Base-by-base conservation (phyloP, 2,329 filamentous ascomycete genomes). In the Pyrenochaeta sp. region DNA sequence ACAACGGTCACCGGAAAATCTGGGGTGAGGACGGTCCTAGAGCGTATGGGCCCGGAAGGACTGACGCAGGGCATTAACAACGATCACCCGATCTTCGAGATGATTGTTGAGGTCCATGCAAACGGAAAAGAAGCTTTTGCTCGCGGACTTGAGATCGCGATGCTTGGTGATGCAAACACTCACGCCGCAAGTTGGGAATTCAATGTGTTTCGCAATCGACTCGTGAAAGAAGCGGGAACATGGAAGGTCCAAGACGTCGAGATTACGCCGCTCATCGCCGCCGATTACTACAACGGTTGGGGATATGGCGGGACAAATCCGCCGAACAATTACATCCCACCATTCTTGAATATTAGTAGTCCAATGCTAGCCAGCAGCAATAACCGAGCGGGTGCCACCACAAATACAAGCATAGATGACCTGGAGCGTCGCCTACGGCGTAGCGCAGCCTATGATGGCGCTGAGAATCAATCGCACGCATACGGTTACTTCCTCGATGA, bases 201-300 rank as follows among this genome's bases (percentile, higher is more conserved):
- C 54, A 71, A 68, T 47, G 56, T 72, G 13, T 69, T 71, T 47
- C 53, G 66, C 1, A 67, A 69, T 45, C 48, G 64, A 2, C 61
- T 66, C 15, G 52, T 65, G 2, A 69, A 71, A 48, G 66, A 71
- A 9, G 30, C 46, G 43, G 62, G 62, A 0, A 15, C 61, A 3
- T 71, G 69, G 67, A 66, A 65, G 32, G 32, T 68, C 10, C 50
- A 59, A 42, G 27, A 50, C 25, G 45, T 72, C 4, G 61, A 65
- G 24, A 57, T 61, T 12, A 69, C 65, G 13, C 68, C 65, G 5
- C 49, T 67, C 5, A 54, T 72, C 2, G 63, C 60, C 12, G 67
- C 67, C 5, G 58, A 71, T 42, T 69, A 72, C 46, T 68, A 68
- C 43, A 56, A 65, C 15, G 68, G 65, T 9, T 72, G 68, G 65